Conservation (phyloP, 1,139 yeast genomes). For the Blastobotrys buckinghamii region DNA sequence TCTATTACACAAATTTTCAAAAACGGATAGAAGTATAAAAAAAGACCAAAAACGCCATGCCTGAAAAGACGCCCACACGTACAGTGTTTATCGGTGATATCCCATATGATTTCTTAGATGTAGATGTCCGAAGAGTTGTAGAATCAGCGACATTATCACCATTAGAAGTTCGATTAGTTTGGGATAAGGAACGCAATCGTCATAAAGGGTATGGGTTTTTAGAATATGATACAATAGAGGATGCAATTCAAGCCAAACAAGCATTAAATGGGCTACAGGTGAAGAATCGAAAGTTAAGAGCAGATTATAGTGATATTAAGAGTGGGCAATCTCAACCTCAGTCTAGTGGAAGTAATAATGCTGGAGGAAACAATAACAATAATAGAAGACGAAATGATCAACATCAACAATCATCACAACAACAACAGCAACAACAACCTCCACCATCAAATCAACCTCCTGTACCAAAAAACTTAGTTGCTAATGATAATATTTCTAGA, state of each 20-base stretch:
- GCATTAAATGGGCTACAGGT: conserved; percentile 72
- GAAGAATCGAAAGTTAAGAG: conserved; percentile 64
- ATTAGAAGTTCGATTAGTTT: conserved; percentile 61
- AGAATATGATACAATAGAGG: conserved; percentile 62
- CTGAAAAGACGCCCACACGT: conserved; percentile 31
- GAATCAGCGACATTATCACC: conserved; percentile 71
- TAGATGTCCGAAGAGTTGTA: conserved; percentile 71
- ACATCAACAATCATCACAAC: not conserved
- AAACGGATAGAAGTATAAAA: too few species aligned
- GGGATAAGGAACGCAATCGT: conserved; percentile 82
- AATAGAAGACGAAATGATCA: not conserved
- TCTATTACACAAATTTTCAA: too few species aligned
- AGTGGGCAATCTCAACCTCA: conserved; percentile 50
- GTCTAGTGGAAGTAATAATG: conserved; percentile 20
- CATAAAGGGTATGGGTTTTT: conserved; percentile 89
- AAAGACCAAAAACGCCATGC: not conserved
- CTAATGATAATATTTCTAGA: conserved; percentile 56
- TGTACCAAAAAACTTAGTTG: conserved; percentile 45
- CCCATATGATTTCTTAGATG: conserved; percentile 76
- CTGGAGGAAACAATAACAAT: conserved; percentile 12
- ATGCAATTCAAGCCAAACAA: conserved; percentile 85
- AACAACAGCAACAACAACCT: not conserved
- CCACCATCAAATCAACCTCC: conserved; percentile 19
- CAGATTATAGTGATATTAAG: conserved; percentile 51
- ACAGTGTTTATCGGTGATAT: conserved; percentile 58